These are phyloP conservation scores for Protomyces arabidopsidicola DNA, from an alignment of 1,139 yeast genomes.

Conservation along the genomic window DNA sequence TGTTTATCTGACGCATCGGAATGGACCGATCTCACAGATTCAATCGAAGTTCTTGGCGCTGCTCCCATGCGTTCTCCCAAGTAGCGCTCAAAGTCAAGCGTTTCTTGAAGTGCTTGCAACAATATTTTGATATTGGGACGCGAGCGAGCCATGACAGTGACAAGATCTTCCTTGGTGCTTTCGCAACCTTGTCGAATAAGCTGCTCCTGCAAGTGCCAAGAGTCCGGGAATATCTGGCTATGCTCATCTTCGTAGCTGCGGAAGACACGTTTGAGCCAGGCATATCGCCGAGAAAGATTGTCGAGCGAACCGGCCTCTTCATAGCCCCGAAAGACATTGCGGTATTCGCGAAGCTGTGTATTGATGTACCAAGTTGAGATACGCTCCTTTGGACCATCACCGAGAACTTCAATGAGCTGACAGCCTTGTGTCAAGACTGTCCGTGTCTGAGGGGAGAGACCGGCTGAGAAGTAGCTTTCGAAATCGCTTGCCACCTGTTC, in stretches of 20 bases:
- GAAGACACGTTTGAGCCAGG: conserved; percentile 71
- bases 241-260: conserved; percentile 55
- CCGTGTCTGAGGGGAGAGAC: conserved; percentile 32
- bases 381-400: conserved; percentile 55
- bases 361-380: conserved; percentile 71
- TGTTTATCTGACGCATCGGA: conserved; percentile 29
- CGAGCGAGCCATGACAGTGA: conserved; percentile 44
- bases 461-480: conserved; percentile 46
- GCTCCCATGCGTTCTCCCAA: conserved; percentile 49
- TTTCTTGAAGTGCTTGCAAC: conserved; percentile 56
- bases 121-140: conserved; percentile 55
- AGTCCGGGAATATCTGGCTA: conserved; percentile 55
- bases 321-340: conserved; percentile 62
- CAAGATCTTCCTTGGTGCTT: conserved; percentile 60
- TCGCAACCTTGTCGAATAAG: conserved; percentile 62
- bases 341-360: conserved; percentile 66
- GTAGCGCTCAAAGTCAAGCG: conserved; percentile 73
- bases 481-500: conserved; percentile 75
- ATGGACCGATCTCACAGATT: conserved; percentile 13
- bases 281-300: conserved; percentile 71
- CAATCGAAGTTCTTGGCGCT: conserved; percentile 32
- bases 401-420: conserved; percentile 62
- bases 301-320: conserved; percentile 93
- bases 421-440: conserved; percentile 57
- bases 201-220: conserved; percentile 66